Conservation (phyloP, 2,329 filamentous ascomycete species). For the Diaporthe velutina region DNA sequence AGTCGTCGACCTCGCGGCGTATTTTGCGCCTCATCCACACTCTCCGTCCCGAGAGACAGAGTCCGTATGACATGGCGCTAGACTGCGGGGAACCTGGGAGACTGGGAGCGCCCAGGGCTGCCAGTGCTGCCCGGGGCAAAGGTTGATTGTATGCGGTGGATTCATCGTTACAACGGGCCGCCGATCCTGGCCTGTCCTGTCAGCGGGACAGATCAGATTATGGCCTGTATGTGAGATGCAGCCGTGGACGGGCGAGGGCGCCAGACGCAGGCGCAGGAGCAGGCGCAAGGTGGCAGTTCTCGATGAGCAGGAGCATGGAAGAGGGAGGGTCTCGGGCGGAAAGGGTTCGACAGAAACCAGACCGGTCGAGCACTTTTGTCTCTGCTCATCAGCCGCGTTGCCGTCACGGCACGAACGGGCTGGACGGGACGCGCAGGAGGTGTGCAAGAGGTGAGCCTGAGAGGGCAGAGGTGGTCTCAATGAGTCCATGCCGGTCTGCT, state of each 20-base stretch:
- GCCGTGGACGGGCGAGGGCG: not conserved
- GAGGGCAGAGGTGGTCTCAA: not conserved
- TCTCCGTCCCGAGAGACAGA: slow-evolving; percentile 1
- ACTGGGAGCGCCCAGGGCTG: not conserved
- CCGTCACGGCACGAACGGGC: slow-evolving; percentile 18
- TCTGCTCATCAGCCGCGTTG: slow-evolving; percentile 23
- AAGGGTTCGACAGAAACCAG: not conserved
- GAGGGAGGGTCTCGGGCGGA: slow-evolving; percentile 7
- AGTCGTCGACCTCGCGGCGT: not conserved
- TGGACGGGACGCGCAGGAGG: too few relatives aligned
- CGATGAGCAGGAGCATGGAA: slow-evolving; percentile 14
- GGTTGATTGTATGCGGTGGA: not conserved
- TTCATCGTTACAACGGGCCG: slow-evolving; percentile 26
- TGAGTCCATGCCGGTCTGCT: slow-evolving; percentile 5
- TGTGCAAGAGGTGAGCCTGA: slow-evolving; percentile 24
- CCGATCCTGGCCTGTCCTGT: slow-evolving; percentile 28
- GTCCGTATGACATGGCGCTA: slow-evolving; percentile 26
- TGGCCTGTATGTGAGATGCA: slow-evolving; percentile 20
- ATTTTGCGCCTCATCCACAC: slow-evolving; percentile 22
- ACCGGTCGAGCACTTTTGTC: slow-evolving; percentile 30
- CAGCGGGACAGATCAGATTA: slow-evolving; percentile 21
- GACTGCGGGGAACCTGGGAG: slow-evolving; percentile 26
- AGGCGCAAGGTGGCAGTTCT: slow-evolving; percentile 10
- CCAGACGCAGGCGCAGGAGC: not conserved
- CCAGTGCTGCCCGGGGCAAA: not conserved